Base-by-base conservation (phyloP, 2,329 filamentous ascomycete genomes). In the Diaporthe sp. region DNA sequence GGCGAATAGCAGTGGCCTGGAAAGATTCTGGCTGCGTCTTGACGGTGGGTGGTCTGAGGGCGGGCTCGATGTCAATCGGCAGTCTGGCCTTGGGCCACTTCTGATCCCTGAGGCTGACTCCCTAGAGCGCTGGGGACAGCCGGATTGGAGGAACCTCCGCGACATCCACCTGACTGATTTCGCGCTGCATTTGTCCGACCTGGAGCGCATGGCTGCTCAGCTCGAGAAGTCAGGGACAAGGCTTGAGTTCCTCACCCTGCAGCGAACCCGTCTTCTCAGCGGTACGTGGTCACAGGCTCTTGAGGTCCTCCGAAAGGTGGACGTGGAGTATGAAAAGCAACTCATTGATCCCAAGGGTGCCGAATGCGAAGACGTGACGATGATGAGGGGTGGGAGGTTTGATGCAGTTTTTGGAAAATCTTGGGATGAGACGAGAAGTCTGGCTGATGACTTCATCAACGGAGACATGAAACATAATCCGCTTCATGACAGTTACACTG, bases 21-120 rank as follows among this genome's bases (percentile, higher is more conserved):
- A 73, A 51, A 50, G 70, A 12, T 39, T 63, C 13, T 44, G 73
- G 47, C 55, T 75, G 55, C 61, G 39, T 4, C 15, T 70, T 19
- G 73, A 75, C 73, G 51, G 63, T n/a, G 70, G 55, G 17, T 75
- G 73, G 73, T 51, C 56, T 0, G 70, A 73, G 8, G 55, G 70
- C 25, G 50, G 30, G 8, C 55, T 65, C 13, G 56, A 63, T 3
- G 22, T 47, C 25, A 47, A 70, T 10, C 25, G 58, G 2, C 27
- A n/a, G 8, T 15, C 61, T 9, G 42, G 37, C 3, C 35, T 63
- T 9, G 70, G 55, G 12, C 35, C n/a, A 1, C 19, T 72, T 9
- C 30, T 69, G 5, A 25, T 50, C 8, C 37, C 58, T n/a, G 68
- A 61, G 0, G 25, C 35, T 1, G 61, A 51, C 0, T 30, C 47